These are phyloP conservation scores for Borovskyia barvae DNA, from an alignment of 208 protist species.

Conservation along the genomic window DNA sequence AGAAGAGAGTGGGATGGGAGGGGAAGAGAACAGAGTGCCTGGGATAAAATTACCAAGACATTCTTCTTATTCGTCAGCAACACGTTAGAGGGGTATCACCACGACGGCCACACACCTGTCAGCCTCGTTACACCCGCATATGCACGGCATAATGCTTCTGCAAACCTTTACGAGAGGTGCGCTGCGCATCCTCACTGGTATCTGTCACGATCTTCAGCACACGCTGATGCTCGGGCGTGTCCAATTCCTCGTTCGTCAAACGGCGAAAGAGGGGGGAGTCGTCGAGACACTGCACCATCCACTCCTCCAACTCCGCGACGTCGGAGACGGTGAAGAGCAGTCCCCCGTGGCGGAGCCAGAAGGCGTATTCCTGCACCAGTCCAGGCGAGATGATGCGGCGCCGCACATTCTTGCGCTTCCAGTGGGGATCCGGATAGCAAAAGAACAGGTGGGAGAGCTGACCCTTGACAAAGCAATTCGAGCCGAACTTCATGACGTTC, in stretches of 20 bases:
- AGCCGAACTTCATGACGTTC: slow-evolving; percentile 98
- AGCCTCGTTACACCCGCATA: slow-evolving; percentile 49
- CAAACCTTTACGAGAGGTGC: slow-evolving; percentile 77
- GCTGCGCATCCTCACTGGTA: slow-evolving; percentile 85
- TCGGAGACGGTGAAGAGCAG: slow-evolving; percentile 97
- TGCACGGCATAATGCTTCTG: slow-evolving; percentile 85
- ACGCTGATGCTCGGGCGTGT: slow-evolving; percentile 30
- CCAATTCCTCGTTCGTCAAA: slow-evolving; percentile 68
- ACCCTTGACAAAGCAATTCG: slow-evolving; percentile 96
- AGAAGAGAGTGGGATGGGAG: too few relatives aligned
- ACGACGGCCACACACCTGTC: too few relatives aligned
- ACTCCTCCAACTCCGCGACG: slow-evolving; percentile 91
- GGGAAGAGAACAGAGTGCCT: too few relatives aligned
- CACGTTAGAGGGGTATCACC: too few relatives aligned
- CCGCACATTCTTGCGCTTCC: slow-evolving; percentile 97
- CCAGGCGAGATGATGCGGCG: slow-evolving; percentile 96
- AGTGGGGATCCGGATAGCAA: slow-evolving; percentile 98
- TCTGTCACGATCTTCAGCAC: slow-evolving; percentile 67
- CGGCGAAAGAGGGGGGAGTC: slow-evolving; percentile 93
- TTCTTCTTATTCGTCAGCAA: too few relatives aligned
- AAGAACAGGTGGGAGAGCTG: slow-evolving; percentile 97
- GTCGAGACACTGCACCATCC: slow-evolving; percentile 92
- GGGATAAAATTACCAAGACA: too few relatives aligned
- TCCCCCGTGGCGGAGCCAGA: slow-evolving; percentile 92
- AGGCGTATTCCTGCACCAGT: slow-evolving; percentile 96